Conservation (phyloP, 2,329 filamentous ascomycete genomes). For the Mariannaea elegans region DNA sequence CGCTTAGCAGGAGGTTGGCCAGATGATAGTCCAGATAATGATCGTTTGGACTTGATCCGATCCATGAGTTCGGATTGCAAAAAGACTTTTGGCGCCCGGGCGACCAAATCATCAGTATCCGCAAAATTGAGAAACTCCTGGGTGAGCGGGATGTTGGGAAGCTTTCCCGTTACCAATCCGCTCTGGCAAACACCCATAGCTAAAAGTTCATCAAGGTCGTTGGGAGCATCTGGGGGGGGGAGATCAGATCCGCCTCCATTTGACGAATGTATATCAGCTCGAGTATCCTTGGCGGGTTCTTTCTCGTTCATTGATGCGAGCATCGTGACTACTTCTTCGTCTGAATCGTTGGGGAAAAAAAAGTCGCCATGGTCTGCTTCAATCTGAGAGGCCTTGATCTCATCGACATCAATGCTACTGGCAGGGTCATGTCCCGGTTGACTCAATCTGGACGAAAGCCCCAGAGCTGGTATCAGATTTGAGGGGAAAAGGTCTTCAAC, state of each 20-base stretch:
- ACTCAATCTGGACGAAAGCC: slow-evolving; percentile 43
- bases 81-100: slow-evolving; percentile 29
- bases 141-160: slow-evolving; percentile 50
- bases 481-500: slow-evolving; percentile 86
- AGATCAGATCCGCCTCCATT: background rate
- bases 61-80: background rate
- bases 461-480: slow-evolving; percentile 63
- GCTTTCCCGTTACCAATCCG: slow-evolving; percentile 49
- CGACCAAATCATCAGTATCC: slow-evolving; percentile 47
- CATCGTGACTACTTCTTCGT: slow-evolving; percentile 55
- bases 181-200: slow-evolving; percentile 53
- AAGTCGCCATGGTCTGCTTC: no score
- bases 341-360: slow-evolving; percentile 60
- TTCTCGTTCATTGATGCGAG: slow-evolving; percentile 29
- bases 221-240: background rate
- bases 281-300: slow-evolving; percentile 1
- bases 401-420: slow-evolving; percentile 70
- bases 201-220: slow-evolving; percentile 36
- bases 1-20: slow-evolving; percentile 21
- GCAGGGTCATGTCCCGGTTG: slow-evolving; percentile 42
- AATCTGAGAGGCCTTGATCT: slow-evolving; percentile 61
- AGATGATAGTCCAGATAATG: slow-evolving; percentile 12
- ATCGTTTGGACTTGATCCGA: slow-evolving; percentile 16
- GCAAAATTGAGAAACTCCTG: slow-evolving; percentile 52
- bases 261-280: background rate